Percentiles rank a stretch among this genome's conserved stretches.
phyloP scores from a whole-genome alignment of 1,284 basidiomycete species.

The Takashimella koratensis region DNA sequence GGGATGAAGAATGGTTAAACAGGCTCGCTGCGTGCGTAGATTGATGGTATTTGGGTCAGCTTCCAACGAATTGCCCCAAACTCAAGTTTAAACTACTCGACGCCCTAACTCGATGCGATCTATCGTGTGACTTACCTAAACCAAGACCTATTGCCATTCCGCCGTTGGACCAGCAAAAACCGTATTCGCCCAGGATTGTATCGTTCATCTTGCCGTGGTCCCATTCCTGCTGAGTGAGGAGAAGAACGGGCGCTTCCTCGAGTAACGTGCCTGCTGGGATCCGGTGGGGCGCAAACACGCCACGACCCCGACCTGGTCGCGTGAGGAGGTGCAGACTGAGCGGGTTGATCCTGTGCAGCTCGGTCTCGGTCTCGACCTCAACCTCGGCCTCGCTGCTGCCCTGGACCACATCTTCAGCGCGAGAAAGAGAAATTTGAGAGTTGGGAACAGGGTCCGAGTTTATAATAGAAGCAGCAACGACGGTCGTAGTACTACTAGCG shows the following conservation, averaged over 20 bases:
- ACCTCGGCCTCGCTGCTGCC: too few species aligned
- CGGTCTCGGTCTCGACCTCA: neutral
- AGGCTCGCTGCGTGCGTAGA: constrained; percentile 35
- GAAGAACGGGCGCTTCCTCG: constrained; percentile 81
- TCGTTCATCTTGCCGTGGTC: constrained; percentile 56
- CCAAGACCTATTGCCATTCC: constrained; percentile 84
- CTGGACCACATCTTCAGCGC: too few species aligned
- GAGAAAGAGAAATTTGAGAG: too few species aligned
- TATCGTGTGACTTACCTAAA: constrained; percentile 58
- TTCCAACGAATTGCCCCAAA: too few species aligned
- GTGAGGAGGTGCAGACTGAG: constrained; percentile 33
- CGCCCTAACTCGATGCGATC: neutral
- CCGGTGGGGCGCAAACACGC: constrained; percentile 52
- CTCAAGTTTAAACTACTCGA: neutral
- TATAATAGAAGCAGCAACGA: too few species aligned
- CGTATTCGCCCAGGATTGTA: constrained; percentile 77
- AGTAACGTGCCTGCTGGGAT: constrained; percentile 66
- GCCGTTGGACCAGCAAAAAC: constrained; percentile 74
- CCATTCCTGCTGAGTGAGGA: constrained; percentile 71
- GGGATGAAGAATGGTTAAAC: constrained; percentile 49
- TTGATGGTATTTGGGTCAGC: too few species aligned
- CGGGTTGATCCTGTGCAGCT: constrained; percentile 36
- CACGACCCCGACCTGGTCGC: constrained; percentile 36
- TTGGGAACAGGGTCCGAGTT: too few species aligned
- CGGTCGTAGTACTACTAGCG: too few species aligned